Evolutionary conservation across 1,139 yeast genomes (phyloP).

Genomic region (Hanseniaspora sp.): DNA sequence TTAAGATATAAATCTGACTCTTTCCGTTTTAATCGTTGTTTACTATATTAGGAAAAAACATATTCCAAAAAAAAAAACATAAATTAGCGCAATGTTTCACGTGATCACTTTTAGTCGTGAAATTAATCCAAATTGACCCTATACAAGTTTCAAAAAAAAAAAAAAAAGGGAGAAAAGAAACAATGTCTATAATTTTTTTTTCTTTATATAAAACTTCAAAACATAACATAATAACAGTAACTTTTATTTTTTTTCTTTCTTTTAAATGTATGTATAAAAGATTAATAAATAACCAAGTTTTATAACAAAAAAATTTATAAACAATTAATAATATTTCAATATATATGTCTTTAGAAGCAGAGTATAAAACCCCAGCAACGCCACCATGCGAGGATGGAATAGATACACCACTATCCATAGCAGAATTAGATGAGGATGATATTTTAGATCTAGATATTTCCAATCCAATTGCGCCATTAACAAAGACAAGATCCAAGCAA

Average conservation of each 20-base stretch:
- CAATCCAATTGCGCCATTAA: conserved; percentile 27
- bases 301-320: neutral
- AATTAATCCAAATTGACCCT: too few relatives aligned
- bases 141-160: neutral
- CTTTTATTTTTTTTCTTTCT: too few relatives aligned
- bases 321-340: too few relatives aligned
- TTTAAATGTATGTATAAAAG: neutral
- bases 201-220: too few relatives aligned
- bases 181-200: too few relatives aligned
- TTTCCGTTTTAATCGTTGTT: too few relatives aligned
- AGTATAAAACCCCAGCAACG: conserved; percentile 30
- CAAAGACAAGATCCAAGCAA: conserved; percentile 18
- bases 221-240: too few relatives aligned
- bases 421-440: conserved; percentile 27
- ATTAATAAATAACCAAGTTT: neutral
- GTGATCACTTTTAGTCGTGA: too few relatives aligned
- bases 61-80: too few relatives aligned
- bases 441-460: conserved; percentile 28
- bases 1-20: too few relatives aligned
- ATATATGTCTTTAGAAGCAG: conserved; percentile 20
- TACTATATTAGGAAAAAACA: too few relatives aligned
- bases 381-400: conserved; percentile 28
- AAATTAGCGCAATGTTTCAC: too few relatives aligned
- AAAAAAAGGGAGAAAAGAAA: neutral
- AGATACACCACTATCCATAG: conserved; percentile 30